A percentile compares a stretch with the other conserved stretches of the same genome.
phyloP scores from a whole-genome alignment of 2,329 filamentous ascomycete species.

The Plenodomus lindquistii region DNA sequence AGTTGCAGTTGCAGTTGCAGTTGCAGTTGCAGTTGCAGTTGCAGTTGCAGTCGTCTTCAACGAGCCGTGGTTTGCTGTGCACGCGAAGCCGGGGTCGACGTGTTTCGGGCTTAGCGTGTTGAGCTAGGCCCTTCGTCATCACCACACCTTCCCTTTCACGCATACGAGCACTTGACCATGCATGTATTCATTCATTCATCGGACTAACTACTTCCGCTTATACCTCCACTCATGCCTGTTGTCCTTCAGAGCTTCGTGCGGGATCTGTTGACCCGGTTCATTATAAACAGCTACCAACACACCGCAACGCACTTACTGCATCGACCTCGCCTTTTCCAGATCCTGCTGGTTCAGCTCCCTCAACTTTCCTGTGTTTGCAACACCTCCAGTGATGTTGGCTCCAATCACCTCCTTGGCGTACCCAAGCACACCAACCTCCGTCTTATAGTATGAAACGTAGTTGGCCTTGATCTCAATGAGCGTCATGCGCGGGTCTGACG shows the following conservation, averaged over 20 bases:
- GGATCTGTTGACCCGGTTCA: background rate
- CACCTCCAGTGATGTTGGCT: constrained; percentile 44
- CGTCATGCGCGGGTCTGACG: constrained; percentile 54
- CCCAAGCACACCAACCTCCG: constrained; percentile 39
- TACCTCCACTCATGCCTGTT: no score
- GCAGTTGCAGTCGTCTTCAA: constrained; percentile 6
- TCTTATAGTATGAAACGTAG: constrained; percentile 47
- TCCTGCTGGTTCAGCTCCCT: constrained; percentile 56
- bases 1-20: background rate
- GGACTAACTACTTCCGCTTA: no score
- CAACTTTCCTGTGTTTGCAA: constrained; percentile 48
- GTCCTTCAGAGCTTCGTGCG: background rate
- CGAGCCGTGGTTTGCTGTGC: constrained; percentile 13
- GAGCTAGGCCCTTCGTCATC: background rate
- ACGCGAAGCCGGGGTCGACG: background rate
- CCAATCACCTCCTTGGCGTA: constrained; percentile 47
- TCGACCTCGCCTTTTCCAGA: constrained; percentile 44
- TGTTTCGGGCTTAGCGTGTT: constrained; percentile 16
- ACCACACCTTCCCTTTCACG: no score
- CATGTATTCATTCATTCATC: no score
- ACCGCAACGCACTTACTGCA: constrained; percentile 16
- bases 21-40: background rate
- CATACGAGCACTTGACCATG: no score
- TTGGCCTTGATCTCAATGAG: constrained; percentile 45
- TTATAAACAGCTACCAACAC: background rate